phyloP scores from a whole-genome alignment of 805 yeast species.

The Blastobotrys mokoenaii region DNA sequence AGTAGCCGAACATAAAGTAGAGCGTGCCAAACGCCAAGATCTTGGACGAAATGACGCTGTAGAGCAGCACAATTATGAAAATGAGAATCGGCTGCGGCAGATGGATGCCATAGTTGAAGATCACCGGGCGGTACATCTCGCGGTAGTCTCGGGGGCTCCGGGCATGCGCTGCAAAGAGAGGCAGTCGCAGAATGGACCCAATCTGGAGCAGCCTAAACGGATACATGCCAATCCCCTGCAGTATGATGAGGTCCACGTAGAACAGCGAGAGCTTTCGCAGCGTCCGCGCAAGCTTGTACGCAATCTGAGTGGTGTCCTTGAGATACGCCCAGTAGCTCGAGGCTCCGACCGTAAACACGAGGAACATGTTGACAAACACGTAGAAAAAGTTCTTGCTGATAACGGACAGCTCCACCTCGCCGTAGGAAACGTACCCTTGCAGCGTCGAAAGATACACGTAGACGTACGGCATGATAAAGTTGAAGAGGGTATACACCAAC shows the following conservation, averaged over 20 bases:
- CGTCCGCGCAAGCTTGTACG: constrained; percentile 77
- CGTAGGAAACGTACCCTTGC: constrained; percentile 86
- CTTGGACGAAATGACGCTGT: constrained; percentile 83
- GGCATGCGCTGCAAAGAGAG: constrained; percentile 54
- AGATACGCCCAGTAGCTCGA: constrained; percentile 70
- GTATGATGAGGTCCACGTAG: constrained; percentile 77
- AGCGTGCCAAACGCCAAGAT: constrained; percentile 76
- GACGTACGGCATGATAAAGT: constrained; percentile 73
- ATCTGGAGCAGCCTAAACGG: constrained; percentile 79
- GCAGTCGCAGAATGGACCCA: constrained; percentile 70
- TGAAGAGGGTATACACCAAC: constrained; percentile 77
- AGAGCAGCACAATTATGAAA: constrained; percentile 73
- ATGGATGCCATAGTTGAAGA: constrained; percentile 82
- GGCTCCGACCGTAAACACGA: constrained; percentile 88
- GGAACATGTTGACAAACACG: constrained; percentile 84
- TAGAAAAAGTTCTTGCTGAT: constrained; percentile 92
- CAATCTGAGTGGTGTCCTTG: constrained; percentile 84
- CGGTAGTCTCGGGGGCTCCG: constrained; percentile 79
- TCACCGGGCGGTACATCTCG: constrained; percentile 76
- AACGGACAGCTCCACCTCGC: constrained; percentile 85
- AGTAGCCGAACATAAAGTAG: constrained; percentile 78
- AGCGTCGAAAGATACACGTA: constrained; percentile 73
- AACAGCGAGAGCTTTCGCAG: constrained; percentile 72
- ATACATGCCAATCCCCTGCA: constrained; percentile 79
- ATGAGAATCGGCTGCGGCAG: constrained; percentile 88